These are phyloP conservation scores for Aaosphaeria arxii DNA, from an alignment of 2,329 filamentous ascomycete species.

Conservation along the genomic window DNA sequence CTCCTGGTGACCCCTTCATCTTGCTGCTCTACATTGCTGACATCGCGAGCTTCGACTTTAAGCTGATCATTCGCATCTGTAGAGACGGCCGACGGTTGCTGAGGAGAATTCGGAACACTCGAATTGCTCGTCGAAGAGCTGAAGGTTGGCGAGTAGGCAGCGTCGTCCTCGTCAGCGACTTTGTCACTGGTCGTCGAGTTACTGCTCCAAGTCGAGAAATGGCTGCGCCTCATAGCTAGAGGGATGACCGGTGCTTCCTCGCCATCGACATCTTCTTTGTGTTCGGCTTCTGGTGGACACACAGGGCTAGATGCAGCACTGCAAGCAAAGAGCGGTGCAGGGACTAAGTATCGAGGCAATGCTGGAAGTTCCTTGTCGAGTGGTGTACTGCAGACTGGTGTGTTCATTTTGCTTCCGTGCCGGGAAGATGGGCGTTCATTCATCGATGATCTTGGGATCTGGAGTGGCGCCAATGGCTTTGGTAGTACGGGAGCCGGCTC, in stretches of 20 bases:
- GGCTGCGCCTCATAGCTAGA: constrained; percentile 20
- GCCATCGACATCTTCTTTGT: background rate
- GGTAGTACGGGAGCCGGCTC: constrained; percentile 12
- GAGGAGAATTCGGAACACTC: constrained; percentile 20
- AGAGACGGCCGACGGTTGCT: constrained; percentile 12
- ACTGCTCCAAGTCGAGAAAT: constrained; percentile 34
- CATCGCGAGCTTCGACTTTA: constrained; percentile 3
- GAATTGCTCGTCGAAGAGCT: constrained; percentile 31
- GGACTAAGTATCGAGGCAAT: constrained; percentile 26
- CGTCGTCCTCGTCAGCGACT: constrained; percentile 21
- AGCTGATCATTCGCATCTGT: background rate
- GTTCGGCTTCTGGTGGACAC: constrained; percentile 4
- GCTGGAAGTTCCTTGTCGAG: constrained; percentile 28
- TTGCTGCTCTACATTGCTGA: constrained; percentile 12
- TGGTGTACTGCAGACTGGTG: constrained; percentile 3
- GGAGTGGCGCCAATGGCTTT: constrained; percentile 8
- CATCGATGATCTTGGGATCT: constrained; percentile 14
- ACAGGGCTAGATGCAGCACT: constrained; percentile 6
- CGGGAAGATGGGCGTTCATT: constrained; percentile 7
- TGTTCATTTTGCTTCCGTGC: background rate
- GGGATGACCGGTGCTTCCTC: constrained; percentile 10
- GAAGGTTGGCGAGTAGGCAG: constrained; percentile 27
- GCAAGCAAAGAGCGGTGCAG: constrained; percentile 28
- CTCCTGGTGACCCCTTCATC: background rate
- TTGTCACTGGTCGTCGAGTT: constrained; percentile 23